These are phyloP conservation scores for Martiniozyma asiatica DNA, from an alignment of 1,139 yeast species.

Conservation along the genomic window DNA sequence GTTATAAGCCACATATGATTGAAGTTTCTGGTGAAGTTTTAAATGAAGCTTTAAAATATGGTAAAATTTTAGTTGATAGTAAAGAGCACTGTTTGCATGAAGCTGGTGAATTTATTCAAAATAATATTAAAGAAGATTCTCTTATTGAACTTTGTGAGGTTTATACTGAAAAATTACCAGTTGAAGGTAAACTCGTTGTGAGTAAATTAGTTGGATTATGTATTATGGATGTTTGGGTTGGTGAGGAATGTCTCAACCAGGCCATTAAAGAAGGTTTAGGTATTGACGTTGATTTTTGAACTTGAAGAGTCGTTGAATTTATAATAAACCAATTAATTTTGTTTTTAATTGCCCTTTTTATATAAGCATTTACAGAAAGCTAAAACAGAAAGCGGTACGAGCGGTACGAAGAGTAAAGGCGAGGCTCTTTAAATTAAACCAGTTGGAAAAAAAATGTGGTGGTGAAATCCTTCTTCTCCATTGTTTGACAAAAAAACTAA, in stretches of 20 bases:
- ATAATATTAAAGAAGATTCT: constrained; percentile 25
- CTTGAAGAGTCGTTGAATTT: no score
- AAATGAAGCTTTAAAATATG: constrained; percentile 20
- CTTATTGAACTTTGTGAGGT: constrained; percentile 37
- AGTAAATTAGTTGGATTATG: constrained; percentile 49
- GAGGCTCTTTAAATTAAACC: no score
- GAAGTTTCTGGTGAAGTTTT: constrained; percentile 44
- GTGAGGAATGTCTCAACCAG: constrained; percentile 19
- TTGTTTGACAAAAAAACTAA: no score
- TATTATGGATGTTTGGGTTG: constrained; percentile 48
- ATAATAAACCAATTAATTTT: no score
- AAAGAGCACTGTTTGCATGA: constrained; percentile 43
- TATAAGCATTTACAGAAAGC: no score
- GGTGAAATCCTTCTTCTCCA: no score
- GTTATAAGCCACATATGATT: constrained; percentile 57
- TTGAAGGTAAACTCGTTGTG: constrained; percentile 25
- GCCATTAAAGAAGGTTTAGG: constrained; percentile 21
- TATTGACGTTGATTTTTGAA: constrained; percentile 14
- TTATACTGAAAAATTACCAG: constrained; percentile 8
- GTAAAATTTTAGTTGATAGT: constrained; percentile 48
- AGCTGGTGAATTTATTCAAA: constrained; percentile 53
- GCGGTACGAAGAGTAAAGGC: no score
- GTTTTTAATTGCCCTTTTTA: no score
- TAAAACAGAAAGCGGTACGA: no score
- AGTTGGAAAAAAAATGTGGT: no score